phyloP scores from a whole-genome alignment of 129 eudicot species.

The Helianthus annuus region HanXRQr2.0-SUNRISE NC_035441.2:134234791-134235290 shows the following conservation, averaged over 20 bases:
- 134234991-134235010: not conserved
- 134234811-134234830: not conserved
- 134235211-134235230: slow-evolving; percentile 84
- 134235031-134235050: not conserved
- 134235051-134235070: slow-evolving; percentile 71
- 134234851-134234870: not conserved
- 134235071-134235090: slow-evolving; percentile 89
- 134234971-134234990: not conserved
- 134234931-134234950: slow-evolving; percentile 89
- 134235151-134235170: not conserved
- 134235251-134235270: slow-evolving; percentile 35
- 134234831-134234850: not conserved
- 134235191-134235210: slow-evolving; percentile 52
- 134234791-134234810: too few relatives aligned
- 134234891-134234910: slow-evolving; percentile 52
- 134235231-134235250: slow-evolving; percentile 74
- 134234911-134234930: slow-evolving; percentile 90
- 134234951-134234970: slow-evolving; percentile 68
- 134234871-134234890: slow-evolving; percentile 58
- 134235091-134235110: slow-evolving; percentile 87
- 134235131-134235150: not conserved
- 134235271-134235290: slow-evolving; percentile 87
- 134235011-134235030: not conserved
- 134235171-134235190: not conserved
- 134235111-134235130: slow-evolving; percentile 22